A percentile compares a stretch with the other conserved stretches of the same genome.
Evolutionary conservation across 2,329 filamentous ascomycete genomes (phyloP).

Genomic region (Cytospora paraplurivora): DNA sequence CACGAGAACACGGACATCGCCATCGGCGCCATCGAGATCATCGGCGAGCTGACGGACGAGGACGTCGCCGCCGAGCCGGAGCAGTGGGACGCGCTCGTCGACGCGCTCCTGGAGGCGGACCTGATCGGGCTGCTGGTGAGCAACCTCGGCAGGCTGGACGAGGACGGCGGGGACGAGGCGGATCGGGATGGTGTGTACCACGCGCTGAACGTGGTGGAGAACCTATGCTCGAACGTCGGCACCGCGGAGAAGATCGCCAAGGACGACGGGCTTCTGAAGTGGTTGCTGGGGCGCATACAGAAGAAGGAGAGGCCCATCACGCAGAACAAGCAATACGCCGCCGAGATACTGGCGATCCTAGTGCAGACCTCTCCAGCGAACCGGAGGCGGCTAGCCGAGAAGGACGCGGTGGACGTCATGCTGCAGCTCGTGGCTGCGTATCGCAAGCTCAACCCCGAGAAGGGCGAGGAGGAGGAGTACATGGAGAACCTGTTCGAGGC

Average conservation of each 20-base stretch:
- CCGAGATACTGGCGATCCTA: conserved; percentile 88
- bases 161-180: conserved; percentile 60
- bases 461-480: conserved; percentile 91
- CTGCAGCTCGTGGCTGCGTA: conserved; percentile 85
- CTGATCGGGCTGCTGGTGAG: conserved; percentile 73
- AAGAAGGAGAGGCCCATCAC: conserved; percentile 63
- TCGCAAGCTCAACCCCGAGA: conserved; percentile 80
- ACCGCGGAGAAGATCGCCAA: conserved; percentile 73
- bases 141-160: conserved; percentile 79
- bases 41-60: conserved; percentile 90
- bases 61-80: conserved; percentile 80
- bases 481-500: conserved; percentile 92
- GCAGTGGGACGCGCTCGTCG: conserved; percentile 79
- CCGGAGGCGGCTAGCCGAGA: conserved; percentile 60
- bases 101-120: conserved; percentile 67
- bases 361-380: conserved; percentile 74
- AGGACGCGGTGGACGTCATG: conserved; percentile 76
- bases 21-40: conserved; percentile 85
- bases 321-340: conserved; percentile 95
- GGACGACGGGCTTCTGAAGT: conserved; percentile 69
- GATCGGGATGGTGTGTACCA: conserved; percentile 89
- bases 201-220: conserved; percentile 80
- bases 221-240: conserved; percentile 70
- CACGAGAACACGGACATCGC: conserved; percentile 98
- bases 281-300: conserved; percentile 76